A percentile compares a stretch with the other conserved stretches of the same genome.
These are phyloP conservation scores for Thelonectria rubi DNA, from an alignment of 2,329 filamentous ascomycete species.

Conservation along the genomic window DNA sequence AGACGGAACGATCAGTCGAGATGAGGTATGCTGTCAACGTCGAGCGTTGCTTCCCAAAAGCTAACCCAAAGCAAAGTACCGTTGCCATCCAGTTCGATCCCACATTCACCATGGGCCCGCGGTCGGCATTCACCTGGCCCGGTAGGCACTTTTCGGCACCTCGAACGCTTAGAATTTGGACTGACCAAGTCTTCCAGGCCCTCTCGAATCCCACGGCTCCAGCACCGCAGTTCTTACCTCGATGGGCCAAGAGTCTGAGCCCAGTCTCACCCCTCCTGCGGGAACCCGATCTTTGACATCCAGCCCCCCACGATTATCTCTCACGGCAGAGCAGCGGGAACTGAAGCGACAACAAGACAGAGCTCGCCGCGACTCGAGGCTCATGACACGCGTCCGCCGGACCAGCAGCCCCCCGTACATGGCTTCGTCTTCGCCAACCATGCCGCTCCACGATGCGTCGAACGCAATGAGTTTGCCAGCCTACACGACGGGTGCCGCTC, in stretches of 20 bases:
- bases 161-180: not conserved
- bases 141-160: conserved; percentile 46
- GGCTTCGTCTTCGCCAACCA: conserved; percentile 48
- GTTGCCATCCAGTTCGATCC: conserved; percentile 63
- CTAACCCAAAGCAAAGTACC: conserved; percentile 46
- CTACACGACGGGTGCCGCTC: conserved; percentile 61
- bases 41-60: not conserved
- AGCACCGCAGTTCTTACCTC: conserved; percentile 52
- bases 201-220: conserved; percentile 48
- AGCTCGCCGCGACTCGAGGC: conserved; percentile 66
- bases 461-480: conserved; percentile 56
- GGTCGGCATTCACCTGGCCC: conserved; percentile 62
- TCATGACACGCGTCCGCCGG: conserved; percentile 60
- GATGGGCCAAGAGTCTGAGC: conserved; percentile 58
- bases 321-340: conserved; percentile 69
- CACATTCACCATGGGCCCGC: conserved; percentile 60
- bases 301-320: conserved; percentile 63
- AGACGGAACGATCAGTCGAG: conserved; percentile 27
- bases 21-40: conserved; percentile 36
- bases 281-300: conserved; percentile 63
- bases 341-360: conserved; percentile 69
- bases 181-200: conserved; percentile 33
- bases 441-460: conserved; percentile 51
- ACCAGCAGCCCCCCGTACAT: conserved; percentile 58
- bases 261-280: conserved; percentile 61